phyloP scores from a whole-genome alignment of 2,329 filamentous ascomycete genomes.

The Apiospora phragmitis region DNA sequence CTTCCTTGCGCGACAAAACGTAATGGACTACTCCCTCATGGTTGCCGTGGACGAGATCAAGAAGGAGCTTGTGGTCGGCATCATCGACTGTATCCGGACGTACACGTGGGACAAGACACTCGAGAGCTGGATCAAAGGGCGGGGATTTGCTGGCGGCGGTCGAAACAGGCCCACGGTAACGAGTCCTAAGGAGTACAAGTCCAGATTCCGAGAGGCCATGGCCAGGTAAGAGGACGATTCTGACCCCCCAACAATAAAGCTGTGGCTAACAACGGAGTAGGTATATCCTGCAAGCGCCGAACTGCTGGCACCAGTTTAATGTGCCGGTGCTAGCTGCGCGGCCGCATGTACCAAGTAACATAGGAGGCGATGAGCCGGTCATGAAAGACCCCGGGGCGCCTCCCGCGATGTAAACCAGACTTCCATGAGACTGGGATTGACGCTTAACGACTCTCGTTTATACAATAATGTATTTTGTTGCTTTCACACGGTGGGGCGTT shows the following conservation, averaged over 20 bases:
- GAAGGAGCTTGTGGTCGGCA: constrained; percentile 93
- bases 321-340: constrained; percentile 26
- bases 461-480: background rate
- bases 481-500: constrained; percentile 11
- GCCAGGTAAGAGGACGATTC: constrained; percentile 61
- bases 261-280: constrained; percentile 31
- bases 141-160: constrained; percentile 75
- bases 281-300: constrained; percentile 74
- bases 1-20: constrained; percentile 90
- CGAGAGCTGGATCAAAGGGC: constrained; percentile 99
- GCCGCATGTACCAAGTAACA: constrained; percentile 23
- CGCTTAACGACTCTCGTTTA: background rate
- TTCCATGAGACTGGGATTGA: background rate
- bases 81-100: constrained; percentile 97
- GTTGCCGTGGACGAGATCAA: constrained; percentile 89
- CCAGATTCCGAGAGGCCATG: constrained; percentile 94
- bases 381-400: background rate
- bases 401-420: background rate
- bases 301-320: constrained; percentile 73
- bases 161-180: constrained; percentile 92
- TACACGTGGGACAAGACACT: constrained; percentile 99
- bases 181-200: constrained; percentile 96
- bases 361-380: constrained; percentile 22
- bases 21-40: constrained; percentile 99
- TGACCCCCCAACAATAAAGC: background rate